phyloP scores from a whole-genome alignment of 768 basidiomycete species.

The Albatrellus ellisii region DNA sequence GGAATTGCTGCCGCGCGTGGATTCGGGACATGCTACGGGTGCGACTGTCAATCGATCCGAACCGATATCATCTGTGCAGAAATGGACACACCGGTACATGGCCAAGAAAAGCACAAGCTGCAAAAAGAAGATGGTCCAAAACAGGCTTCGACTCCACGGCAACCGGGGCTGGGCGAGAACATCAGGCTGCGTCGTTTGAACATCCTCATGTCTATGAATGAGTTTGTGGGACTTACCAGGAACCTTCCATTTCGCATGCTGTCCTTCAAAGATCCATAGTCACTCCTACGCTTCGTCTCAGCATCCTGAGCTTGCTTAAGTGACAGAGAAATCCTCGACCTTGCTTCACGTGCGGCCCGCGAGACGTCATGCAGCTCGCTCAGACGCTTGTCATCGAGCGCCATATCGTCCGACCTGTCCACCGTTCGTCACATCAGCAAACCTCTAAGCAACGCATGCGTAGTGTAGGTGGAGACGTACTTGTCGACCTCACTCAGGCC shows the following conservation, averaged over 20 bases:
- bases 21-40: constrained; percentile 29
- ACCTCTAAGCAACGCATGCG: constrained; percentile 6
- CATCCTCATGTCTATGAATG: background rate
- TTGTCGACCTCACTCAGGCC: constrained; percentile 45
- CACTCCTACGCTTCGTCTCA: constrained; percentile 21
- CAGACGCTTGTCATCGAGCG: constrained; percentile 31
- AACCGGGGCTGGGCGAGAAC: constrained; percentile 8
- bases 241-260: constrained; percentile 24
- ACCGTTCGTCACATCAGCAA: constrained; percentile 3
- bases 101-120: constrained; percentile 34
- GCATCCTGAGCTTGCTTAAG: constrained; percentile 27
- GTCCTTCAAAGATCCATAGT: constrained; percentile 21
- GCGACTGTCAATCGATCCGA: background rate
- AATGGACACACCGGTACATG: constrained; percentile 42
- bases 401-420: constrained; percentile 24
- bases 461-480: constrained; percentile 23
- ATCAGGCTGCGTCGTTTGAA: constrained; percentile 9
- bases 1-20: constrained; percentile 42
- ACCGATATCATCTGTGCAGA: background rate
- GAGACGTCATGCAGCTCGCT: constrained; percentile 41
- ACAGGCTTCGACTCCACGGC: constrained; percentile 20
- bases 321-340: constrained; percentile 31
- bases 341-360: constrained; percentile 33
- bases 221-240: constrained; percentile 22
- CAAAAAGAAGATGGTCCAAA: constrained; percentile 24